These are phyloP conservation scores for Cupressus sempervirens DNA, from an alignment of 75 land plant species.

Conservation along the genomic window DNA sequence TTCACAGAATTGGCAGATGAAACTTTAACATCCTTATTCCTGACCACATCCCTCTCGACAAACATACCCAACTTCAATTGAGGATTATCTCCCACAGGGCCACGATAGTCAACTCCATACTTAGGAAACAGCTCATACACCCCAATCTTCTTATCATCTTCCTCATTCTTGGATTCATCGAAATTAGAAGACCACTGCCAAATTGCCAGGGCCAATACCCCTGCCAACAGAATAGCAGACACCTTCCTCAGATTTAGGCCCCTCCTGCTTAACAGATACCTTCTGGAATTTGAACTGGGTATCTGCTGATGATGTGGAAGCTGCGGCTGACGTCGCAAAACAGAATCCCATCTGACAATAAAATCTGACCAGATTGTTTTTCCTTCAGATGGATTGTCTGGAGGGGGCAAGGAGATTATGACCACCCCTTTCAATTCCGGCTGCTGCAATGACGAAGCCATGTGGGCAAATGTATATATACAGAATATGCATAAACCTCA, in stretches of 20 bases:
- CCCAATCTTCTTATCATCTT: conserved; percentile 13
- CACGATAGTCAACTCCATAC: background rate
- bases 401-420: conserved; percentile 64
- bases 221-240: background rate
- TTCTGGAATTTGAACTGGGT: conserved; percentile 7
- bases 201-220: background rate
- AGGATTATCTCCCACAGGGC: conserved; percentile 21
- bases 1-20: conserved; percentile 9
- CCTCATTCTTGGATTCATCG: background rate
- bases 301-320: background rate
- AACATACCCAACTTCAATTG: conserved; percentile 13
- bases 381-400: conserved; percentile 53
- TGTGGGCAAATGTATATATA: background rate
- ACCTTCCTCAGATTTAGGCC: background rate
- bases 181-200: conserved; percentile 7
- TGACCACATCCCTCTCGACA: conserved; percentile 3
- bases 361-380: conserved; percentile 66
- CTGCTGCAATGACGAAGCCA: conserved; percentile 8
- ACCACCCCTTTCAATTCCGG: conserved; percentile 47
- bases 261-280: background rate
- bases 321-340: background rate
- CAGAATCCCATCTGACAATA: conserved; percentile 20
- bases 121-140: conserved; percentile 38
- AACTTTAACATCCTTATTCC: background rate
- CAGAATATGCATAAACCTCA: background rate